Base-by-base conservation (phyloP, 768 basidiomycete genomes). In the Mycena capillaripes region DNA sequence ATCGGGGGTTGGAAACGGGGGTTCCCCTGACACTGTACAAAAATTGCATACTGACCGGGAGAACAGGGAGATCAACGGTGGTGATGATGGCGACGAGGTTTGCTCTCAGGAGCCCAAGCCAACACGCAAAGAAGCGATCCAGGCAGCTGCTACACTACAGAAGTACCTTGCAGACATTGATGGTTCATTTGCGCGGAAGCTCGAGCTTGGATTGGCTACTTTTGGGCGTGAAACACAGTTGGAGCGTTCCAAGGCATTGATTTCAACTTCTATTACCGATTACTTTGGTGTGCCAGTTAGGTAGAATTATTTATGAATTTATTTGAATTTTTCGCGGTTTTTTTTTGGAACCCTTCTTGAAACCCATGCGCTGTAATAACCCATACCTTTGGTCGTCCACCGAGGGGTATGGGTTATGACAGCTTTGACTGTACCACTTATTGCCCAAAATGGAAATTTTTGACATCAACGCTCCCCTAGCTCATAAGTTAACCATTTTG, bases 1-100 rank as follows among this genome's bases (percentile, higher is more conserved):
- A n/a, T n/a, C n/a, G n/a, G n/a, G n/a, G n/a, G n/a, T n/a, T n/a
- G n/a, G n/a, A n/a, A n/a, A n/a, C n/a, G n/a, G n/a, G n/a, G n/a
- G n/a, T n/a, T n/a, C n/a, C n/a, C n/a, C n/a, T n/a, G n/a, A n/a
- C n/a, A n/a, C n/a, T 2, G 48, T 50, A 4, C 48, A 50, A 14
- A 50, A 50, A 50, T 27, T 50, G 48, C 48, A 11, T 12, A 21
- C 59, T 82, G 69, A 80, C 77, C 38, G 36, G 21, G 50, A 64
- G 27, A 64, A 32, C 42, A 23, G 27, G 25, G 48, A 50, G 48
- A 50, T 50, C 48, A 50, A 50, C 25, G 48, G 48, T 27, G 48
- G 48, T 12, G 48, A 50, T 27, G 48, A 50, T 14, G 25, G 11
- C 25, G 21, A 19, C 46, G 48, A 50, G 25, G 48, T 27, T 27